Base-by-base conservation (phyloP, 139 green algal genomes). In the Eudorina sp. region DNA sequence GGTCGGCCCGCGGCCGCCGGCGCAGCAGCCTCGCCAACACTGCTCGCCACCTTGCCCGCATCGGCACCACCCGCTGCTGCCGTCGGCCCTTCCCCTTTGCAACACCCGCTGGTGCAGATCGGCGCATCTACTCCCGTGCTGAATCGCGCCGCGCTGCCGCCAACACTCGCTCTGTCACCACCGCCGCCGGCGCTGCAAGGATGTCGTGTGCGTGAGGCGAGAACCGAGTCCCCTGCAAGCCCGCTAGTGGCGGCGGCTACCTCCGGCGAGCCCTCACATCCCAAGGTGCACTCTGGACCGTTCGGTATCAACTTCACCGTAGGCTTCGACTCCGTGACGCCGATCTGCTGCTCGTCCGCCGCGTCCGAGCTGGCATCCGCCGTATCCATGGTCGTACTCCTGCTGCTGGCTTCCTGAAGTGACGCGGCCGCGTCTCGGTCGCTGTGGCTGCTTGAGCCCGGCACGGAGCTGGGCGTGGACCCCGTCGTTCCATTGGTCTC, bases 291-390 rank as follows among this genome's bases (percentile, higher is more conserved):
- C n/a, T n/a, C n/a, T n/a, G n/a, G n/a, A n/a, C 51, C 21, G n/a
- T 84, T 41, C 1, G 43, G 60, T 86, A 86, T 86, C 80, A 86
- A 86, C 60, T 76, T 86, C 41, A 86, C 80, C 23, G 80, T 86
- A 3, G 55, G 80, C 60, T 86, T 86, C 6, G 80, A 36, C 31
- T 86, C 80, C 9, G 80, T 9, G 18, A 36, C 60, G 29, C 60
- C 80, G 7, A 36, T n/a, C 4, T 86, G 80, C n/a, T 58, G 80
- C 43, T 86, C 75, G 21, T 51, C 43, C 3, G 73, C 45, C 5
- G 66, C 66, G 38, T 75, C 66, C 1, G 66, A 75, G 43, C 45
- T 66, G 27, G 46, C 74, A 9, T 43, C 45, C 2, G 23, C 74
- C 31, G 72, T 40, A 55, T 80, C 43, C 41, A 60, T 38, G 40